Base-by-base conservation (phyloP, 2,329 filamentous ascomycete genomes). In the Penicillium sp. region DNA sequence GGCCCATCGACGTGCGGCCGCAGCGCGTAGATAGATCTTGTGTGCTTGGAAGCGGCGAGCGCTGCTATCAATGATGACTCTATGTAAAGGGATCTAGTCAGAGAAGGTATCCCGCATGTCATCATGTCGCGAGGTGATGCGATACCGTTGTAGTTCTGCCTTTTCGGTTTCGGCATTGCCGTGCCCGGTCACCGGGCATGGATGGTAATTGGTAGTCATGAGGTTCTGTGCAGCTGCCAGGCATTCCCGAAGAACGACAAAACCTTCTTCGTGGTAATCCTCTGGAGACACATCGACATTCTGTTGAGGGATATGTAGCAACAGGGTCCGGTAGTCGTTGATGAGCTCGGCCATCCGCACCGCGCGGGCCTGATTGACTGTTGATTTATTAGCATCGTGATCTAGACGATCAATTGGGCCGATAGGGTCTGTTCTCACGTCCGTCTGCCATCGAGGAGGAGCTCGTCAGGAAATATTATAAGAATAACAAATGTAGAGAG, bases 281-380 rank as follows among this genome's bases (percentile, higher is more conserved):
- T 76, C 73, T 27, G 71, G 64, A 3, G 71, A 66, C 18, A 72
- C 68, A 13, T 68, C 67, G 17, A 70, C 66, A 41, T 71, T 69
- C 41, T 77, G 69, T 43, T 76, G 68, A 18, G 71, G 68, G 39
- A 81, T 75, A 55, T 79, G 76, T 45, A 73, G 60, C 47, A 80
- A 74, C 3, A 80, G 62, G 39, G 75, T 77, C 36, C 77, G 75
- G 56, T 77, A 82, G 62, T 82, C 78, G 46, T 72, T 73, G 66
- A 82, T 77, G 55, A 82, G 72, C 60, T 82, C 78, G 31, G 76
- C 69, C 48, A 82, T 65, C 50, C 78, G 73, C 58, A 81, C 67
- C 33, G 78, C 77, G 54, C 78, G 75, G 41, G 75, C 76, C 56
- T 80, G 71, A 55, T 82, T 82, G 51, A 79, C 78, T 82, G 56